These are phyloP conservation scores for Microbotryum silenes-acaulis DNA, from an alignment of 1,284 basidiomycete species.

Conservation along the genomic window DNA sequence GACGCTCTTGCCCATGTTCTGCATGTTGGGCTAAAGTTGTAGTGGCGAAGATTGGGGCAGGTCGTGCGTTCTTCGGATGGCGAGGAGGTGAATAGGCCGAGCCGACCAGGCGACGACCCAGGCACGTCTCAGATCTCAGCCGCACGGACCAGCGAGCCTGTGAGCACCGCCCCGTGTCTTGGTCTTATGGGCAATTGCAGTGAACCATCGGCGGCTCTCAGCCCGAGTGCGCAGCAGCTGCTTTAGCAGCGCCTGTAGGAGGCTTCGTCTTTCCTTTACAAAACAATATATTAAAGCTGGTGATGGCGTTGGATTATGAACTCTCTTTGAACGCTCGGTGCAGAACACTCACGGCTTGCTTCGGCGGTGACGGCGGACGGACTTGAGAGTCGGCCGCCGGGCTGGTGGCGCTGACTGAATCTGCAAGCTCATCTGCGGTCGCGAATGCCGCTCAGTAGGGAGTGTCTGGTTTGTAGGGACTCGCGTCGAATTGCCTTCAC, in stretches of 20 bases:
- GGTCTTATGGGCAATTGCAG: too few species aligned
- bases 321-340: too few species aligned
- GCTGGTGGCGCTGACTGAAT: too few species aligned
- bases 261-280: not conserved
- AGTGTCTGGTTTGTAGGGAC: too few species aligned
- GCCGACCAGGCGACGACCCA: not conserved
- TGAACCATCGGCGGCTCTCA: not conserved
- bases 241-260: not conserved
- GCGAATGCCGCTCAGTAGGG: too few species aligned
- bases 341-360: too few species aligned
- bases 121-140: not conserved
- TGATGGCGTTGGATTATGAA: too few species aligned
- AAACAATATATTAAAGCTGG: not conserved
- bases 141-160: not conserved
- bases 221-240: not conserved
- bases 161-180: too few species aligned
- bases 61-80: not conserved
- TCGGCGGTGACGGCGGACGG: too few species aligned
- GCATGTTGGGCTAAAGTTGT: conserved; percentile 12
- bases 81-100: not conserved
- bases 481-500: too few species aligned
- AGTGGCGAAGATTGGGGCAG: not conserved
- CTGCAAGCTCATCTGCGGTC: too few species aligned
- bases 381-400: too few species aligned
- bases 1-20: conserved; percentile 29